Evolutionary conservation across 1,284 basidiomycete genomes (phyloP).

Genomic region (Cryptococcus depauperatus): DNA sequence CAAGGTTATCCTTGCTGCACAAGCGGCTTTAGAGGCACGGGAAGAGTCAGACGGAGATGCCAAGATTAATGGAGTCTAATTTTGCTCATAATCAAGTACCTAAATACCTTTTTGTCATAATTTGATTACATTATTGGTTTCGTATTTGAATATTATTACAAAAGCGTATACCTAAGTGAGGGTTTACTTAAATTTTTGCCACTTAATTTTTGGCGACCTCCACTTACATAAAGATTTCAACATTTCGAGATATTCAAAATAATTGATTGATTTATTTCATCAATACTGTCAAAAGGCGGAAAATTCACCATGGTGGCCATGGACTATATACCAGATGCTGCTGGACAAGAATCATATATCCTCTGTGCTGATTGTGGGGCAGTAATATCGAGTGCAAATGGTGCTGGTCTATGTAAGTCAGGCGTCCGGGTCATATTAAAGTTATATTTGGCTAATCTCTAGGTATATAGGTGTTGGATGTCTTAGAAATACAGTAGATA

Average conservation of each 20-base stretch:
- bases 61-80: conserved; percentile 6
- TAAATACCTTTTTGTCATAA: conserved; percentile 10
- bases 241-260: too few species aligned
- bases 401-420: conserved; percentile 74
- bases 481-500: conserved; percentile 64
- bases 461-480: conserved; percentile 38
- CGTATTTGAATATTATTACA: background rate
- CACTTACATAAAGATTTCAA: background rate
- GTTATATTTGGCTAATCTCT: too few species aligned
- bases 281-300: background rate
- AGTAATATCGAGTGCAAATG: conserved; percentile 78
- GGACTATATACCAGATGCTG: conserved; percentile 41
- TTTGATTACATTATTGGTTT: background rate
- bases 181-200: background rate
- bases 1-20: conserved; percentile 39
- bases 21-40: conserved; percentile 41
- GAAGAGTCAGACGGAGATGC: conserved; percentile 9
- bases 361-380: conserved; percentile 55
- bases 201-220: background rate
- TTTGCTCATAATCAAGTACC: background rate
- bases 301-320: conserved; percentile 29
- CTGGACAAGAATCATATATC: conserved; percentile 42
- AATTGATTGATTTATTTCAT: too few species aligned
- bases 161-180: background rate
- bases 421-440: too few species aligned